A percentile compares a stretch with the other conserved stretches of the same genome.
Conservation (phyloP, 2,329 filamentous ascomycete genomes). For the Sporothrix humicola region DNA sequence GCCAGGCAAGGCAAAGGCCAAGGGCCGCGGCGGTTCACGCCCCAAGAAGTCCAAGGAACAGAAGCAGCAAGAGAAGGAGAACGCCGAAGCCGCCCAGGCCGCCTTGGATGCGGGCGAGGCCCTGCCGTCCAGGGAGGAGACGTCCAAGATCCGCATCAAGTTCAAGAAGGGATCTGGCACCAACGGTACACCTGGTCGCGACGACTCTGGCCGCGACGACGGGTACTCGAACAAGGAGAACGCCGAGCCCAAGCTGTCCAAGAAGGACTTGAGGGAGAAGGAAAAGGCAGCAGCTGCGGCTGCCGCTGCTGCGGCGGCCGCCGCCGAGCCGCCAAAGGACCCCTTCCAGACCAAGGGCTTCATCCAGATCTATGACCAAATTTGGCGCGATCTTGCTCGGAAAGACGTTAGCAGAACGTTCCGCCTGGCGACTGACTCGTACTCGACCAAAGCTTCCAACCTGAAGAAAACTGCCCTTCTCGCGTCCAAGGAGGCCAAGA, state of each 20-base stretch:
- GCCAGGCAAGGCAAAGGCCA: conserved; percentile 56
- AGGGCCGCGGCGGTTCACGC: conserved; percentile 65
- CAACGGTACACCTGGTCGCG: conserved; percentile 50
- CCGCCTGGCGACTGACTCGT: conserved; percentile 84
- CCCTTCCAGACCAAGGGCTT: conserved; percentile 86
- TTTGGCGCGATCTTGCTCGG: conserved; percentile 91
- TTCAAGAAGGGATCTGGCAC: conserved; percentile 56
- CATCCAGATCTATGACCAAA: conserved; percentile 96
- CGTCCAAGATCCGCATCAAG: conserved; percentile 68
- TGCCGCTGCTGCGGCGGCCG: conserved; percentile 25
- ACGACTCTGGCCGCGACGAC: conserved; percentile 51
- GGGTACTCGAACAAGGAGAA: conserved; percentile 56
- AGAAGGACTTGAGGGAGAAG: conserved; percentile 52
- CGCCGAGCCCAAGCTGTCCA: conserved; percentile 51
- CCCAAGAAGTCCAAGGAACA: conserved; percentile 91
- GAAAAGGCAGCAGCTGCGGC: conserved; percentile 31
- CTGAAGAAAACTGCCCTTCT: conserved; percentile 96
- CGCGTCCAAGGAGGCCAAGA: conserved; percentile 93
- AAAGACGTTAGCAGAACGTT: conserved; percentile 94
- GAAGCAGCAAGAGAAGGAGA: conserved; percentile 80
- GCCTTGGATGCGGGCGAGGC: conserved; percentile 80
- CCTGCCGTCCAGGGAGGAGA: conserved; percentile 64
- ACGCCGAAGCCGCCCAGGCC: conserved; percentile 85
- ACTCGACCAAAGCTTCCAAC: conserved; percentile 89
- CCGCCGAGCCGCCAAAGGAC: conserved; percentile 55